These are phyloP conservation scores for Suillus weaverae DNA, from an alignment of 768 basidiomycete genomes.

Conservation along the genomic window DNA sequence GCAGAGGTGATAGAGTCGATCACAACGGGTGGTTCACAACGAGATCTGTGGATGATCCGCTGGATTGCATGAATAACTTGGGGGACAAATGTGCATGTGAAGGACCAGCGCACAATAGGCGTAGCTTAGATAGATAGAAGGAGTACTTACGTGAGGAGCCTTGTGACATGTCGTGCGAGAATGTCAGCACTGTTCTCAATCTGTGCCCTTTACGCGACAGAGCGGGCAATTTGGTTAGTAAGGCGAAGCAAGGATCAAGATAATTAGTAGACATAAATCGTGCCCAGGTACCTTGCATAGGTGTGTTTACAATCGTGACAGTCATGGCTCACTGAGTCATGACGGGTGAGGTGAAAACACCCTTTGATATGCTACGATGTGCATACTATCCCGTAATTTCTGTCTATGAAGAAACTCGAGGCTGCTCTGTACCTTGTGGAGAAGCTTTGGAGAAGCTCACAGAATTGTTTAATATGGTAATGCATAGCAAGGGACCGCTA, in stretches of 20 bases:
- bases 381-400: not conserved
- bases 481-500: conserved; percentile 4
- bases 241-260: not conserved
- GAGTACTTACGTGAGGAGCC: not conserved
- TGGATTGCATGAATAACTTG: not conserved
- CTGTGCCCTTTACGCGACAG: not conserved
- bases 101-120: not conserved
- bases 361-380: not conserved
- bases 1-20: not conserved
- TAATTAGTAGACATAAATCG: not conserved
- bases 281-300: not conserved
- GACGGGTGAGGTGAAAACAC: not conserved
- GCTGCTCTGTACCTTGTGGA: not conserved
- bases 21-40: not conserved
- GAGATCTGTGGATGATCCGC: not conserved
- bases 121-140: not conserved
- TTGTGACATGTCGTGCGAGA: not conserved
- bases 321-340: not conserved
- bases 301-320: not conserved
- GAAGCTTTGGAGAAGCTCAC: too few species aligned
- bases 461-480: too few species aligned
- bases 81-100: not conserved
- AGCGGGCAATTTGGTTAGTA: not conserved
- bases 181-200: not conserved
- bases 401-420: not conserved